phyloP scores from a whole-genome alignment of 345 rosid genomes.

The Ceriops zippeliana region DNA sequence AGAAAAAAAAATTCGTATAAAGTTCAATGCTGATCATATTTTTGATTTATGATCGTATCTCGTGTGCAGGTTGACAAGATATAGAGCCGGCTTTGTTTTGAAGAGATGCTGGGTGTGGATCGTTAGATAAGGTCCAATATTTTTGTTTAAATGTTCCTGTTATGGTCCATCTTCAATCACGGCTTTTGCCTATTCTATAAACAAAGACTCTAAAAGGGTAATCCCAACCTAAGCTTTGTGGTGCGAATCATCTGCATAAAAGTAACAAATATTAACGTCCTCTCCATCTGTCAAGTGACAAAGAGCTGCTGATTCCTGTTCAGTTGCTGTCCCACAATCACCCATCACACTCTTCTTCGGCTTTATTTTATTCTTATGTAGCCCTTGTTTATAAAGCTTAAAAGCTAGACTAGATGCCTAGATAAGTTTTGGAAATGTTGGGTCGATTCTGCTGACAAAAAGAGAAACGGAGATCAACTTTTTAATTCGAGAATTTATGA shows the following conservation, averaged over 20 bases:
- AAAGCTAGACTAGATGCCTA: no score
- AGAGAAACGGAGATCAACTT: no score
- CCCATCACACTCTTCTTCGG: not conserved
- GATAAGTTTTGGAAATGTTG: no score
- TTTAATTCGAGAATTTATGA: no score
- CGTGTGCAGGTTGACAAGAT: constrained; percentile 13
- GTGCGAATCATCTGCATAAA: constrained; percentile 1
- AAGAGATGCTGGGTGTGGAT: not conserved
- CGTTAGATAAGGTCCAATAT: not conserved
- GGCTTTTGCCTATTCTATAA: not conserved
- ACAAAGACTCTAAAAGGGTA: not conserved
- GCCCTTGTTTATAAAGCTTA: no score
- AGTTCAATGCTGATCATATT: not conserved
- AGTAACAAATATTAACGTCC: not conserved
- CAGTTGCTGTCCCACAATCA: no score
- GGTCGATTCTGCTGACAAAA: no score
- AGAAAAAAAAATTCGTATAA: not conserved
- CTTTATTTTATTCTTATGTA: not conserved
- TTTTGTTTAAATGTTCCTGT: not conserved
- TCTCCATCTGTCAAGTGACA: not conserved
- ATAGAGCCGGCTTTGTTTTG: not conserved
- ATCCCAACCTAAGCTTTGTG: not conserved
- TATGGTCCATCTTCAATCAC: not conserved
- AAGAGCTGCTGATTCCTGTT: constrained; percentile 9
- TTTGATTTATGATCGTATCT: not conserved